Evolutionary conservation across 306 rosid species (phyloP).

Genomic region (Styphnolobium japonicum): DNA sequence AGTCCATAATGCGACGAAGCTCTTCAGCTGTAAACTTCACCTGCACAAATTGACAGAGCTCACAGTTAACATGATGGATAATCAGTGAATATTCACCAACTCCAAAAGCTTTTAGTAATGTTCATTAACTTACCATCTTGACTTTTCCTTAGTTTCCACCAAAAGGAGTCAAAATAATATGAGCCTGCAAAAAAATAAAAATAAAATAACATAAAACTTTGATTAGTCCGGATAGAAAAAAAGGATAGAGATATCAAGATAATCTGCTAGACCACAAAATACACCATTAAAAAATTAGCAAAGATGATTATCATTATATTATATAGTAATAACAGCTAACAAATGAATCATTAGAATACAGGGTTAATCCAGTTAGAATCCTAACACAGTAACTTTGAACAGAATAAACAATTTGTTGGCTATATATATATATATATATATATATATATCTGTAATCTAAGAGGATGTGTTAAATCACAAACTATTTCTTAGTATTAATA

Average conservation of each 20-base stretch:
- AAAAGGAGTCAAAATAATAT: background rate
- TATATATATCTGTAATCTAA: too few species aligned
- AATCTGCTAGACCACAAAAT: background rate
- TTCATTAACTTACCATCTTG: background rate
- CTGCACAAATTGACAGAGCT: background rate
- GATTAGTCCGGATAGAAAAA: background rate
- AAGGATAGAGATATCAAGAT: background rate
- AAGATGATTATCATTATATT: background rate
- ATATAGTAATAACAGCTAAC: background rate
- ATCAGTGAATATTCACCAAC: background rate
- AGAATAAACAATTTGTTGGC: background rate
- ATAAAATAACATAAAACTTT: too few species aligned
- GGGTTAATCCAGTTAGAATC: background rate
- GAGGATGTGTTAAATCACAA: too few species aligned
- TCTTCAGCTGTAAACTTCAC: conserved; percentile 11
- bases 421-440: too few species aligned
- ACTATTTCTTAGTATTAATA: too few species aligned
- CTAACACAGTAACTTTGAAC: background rate
- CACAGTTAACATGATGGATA: background rate
- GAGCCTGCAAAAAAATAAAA: background rate
- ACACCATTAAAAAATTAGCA: background rate
- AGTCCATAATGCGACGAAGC: conserved; percentile 8
- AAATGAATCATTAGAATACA: background rate
- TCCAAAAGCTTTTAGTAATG: too few species aligned
- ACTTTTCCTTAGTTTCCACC: background rate